Conservation (phyloP, 2,329 filamentous ascomycete species). For the Curvularia spicifera region DNA sequence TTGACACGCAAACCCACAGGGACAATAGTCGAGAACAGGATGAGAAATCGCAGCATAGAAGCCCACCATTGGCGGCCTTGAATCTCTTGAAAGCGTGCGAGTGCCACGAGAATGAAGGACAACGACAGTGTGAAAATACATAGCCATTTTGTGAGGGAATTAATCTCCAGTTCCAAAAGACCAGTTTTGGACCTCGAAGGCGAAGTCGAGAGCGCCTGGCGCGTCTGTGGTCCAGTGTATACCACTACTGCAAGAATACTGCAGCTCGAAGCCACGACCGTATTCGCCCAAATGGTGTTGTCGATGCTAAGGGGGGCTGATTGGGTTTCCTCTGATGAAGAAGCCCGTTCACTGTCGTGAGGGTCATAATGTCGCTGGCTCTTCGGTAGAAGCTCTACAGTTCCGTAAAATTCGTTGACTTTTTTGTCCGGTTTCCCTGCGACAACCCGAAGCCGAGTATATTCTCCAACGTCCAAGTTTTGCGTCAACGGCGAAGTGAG, state of each 20-base stretch:
- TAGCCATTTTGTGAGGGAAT: slow-evolving; percentile 93
- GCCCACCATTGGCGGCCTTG: slow-evolving; percentile 83
- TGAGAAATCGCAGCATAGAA: slow-evolving; percentile 96
- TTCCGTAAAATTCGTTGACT: slow-evolving; percentile 95
- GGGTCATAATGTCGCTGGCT: slow-evolving; percentile 57
- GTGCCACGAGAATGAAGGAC: slow-evolving; percentile 84
- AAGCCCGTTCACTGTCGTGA: slow-evolving; percentile 36
- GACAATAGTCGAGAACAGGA: slow-evolving; percentile 98
- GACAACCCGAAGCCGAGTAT: slow-evolving; percentile 70
- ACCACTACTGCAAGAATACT: slow-evolving; percentile 87
- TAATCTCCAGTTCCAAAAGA: slow-evolving; percentile 93
- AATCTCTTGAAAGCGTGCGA: slow-evolving; percentile 77
- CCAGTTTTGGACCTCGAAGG: slow-evolving; percentile 93
- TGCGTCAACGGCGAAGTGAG: slow-evolving; percentile 87
- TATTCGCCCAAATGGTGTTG: slow-evolving; percentile 99
- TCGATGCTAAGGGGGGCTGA: slow-evolving; percentile 86
- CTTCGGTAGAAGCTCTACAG: slow-evolving; percentile 73
- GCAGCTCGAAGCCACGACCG: slow-evolving; percentile 91
- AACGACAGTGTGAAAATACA: slow-evolving; percentile 86
- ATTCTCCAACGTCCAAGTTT: slow-evolving; percentile 72
- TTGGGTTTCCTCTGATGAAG: slow-evolving; percentile 44
- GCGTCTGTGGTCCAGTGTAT: slow-evolving; percentile 93
- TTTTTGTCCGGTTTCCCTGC: slow-evolving; percentile 91
- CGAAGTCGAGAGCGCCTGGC: slow-evolving; percentile 90
- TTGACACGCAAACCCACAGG: slow-evolving; percentile 97